A percentile compares a stretch with the other conserved stretches of the same genome.
These are phyloP conservation scores for Fusarium tuaranense DNA, from an alignment of 2,329 filamentous ascomycete genomes.

Conservation along the genomic window DNA sequence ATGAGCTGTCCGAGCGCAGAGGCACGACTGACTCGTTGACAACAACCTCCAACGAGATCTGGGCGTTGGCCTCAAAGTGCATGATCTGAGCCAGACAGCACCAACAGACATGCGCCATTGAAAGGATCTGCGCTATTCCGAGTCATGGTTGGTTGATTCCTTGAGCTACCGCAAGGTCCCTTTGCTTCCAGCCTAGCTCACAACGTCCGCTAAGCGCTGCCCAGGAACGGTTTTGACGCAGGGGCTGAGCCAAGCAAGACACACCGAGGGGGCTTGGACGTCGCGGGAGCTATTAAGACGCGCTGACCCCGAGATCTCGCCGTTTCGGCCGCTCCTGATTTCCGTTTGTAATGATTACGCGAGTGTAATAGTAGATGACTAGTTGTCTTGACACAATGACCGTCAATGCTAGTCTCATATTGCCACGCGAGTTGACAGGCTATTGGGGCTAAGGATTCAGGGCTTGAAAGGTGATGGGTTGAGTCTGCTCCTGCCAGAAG, in stretches of 20 bases:
- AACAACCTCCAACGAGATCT: neutral
- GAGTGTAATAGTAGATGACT: neutral
- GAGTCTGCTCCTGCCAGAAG: neutral
- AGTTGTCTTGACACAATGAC: neutral
- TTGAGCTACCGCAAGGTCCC: neutral
- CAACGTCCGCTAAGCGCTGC: neutral
- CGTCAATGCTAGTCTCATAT: neutral
- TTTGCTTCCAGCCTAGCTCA: neutral
- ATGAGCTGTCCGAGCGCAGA: conserved; percentile 1
- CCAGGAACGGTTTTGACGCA: neutral
- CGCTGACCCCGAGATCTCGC: neutral
- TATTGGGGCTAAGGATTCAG: neutral
- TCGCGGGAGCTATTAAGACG: neutral
- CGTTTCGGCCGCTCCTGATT: neutral
- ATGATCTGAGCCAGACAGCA: neutral
- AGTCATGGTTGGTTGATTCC: neutral
- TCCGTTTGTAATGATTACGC: neutral
- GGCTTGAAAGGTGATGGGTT: neutral
- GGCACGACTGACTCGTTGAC: neutral
- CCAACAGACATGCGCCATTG: neutral
- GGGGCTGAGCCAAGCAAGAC: neutral
- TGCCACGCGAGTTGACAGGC: neutral
- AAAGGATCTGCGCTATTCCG: neutral
- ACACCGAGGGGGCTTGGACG: neutral
- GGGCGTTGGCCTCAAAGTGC: neutral